phyloP scores from a whole-genome alignment of 768 basidiomycete species.

The Rhodotorula diobovata region DNA sequence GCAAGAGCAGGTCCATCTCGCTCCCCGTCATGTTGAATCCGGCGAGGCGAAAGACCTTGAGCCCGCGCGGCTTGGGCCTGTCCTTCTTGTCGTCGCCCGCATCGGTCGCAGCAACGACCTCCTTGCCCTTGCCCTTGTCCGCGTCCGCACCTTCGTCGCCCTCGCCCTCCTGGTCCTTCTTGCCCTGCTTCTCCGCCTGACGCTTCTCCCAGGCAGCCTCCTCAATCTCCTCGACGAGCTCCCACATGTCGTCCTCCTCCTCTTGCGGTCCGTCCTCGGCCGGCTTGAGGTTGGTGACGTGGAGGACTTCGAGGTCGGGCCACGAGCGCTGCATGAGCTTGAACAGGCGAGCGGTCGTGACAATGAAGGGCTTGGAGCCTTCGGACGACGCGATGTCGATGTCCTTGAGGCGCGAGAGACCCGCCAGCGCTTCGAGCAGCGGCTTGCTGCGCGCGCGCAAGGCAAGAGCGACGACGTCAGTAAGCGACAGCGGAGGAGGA shows the following conservation, averaged over 20 bases:
- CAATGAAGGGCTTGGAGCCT: constrained; percentile 4
- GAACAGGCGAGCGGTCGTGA: constrained; percentile 28
- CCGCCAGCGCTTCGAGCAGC: constrained; percentile 18
- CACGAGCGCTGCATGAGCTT: constrained; percentile 8
- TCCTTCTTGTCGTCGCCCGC: not conserved
- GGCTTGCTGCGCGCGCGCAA: constrained; percentile 9
- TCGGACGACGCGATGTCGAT: constrained; percentile 22
- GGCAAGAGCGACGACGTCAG: not conserved
- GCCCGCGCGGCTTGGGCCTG: not conserved
- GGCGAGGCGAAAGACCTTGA: constrained; percentile 7
- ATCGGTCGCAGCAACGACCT: too few species aligned
- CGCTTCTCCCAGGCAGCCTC: not conserved
- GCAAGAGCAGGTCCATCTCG: constrained; percentile 14
- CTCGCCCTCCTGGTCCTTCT: not conserved
- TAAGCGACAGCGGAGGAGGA: not conserved
- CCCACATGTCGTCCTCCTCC: constrained; percentile 32
- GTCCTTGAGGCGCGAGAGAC: constrained; percentile 2
- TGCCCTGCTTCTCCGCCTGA: not conserved
- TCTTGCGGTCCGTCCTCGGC: not conserved
- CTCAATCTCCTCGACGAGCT: not conserved
- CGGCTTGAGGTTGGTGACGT: not conserved
- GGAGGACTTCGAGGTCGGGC: constrained; percentile 20
- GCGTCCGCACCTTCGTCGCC: not conserved
- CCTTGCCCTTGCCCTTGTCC: not conserved
- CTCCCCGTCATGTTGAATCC: not conserved